These are phyloP conservation scores for Metschnikowia santaceciliae DNA, from an alignment of 805 yeast genomes.

Conservation along the genomic window DNA sequence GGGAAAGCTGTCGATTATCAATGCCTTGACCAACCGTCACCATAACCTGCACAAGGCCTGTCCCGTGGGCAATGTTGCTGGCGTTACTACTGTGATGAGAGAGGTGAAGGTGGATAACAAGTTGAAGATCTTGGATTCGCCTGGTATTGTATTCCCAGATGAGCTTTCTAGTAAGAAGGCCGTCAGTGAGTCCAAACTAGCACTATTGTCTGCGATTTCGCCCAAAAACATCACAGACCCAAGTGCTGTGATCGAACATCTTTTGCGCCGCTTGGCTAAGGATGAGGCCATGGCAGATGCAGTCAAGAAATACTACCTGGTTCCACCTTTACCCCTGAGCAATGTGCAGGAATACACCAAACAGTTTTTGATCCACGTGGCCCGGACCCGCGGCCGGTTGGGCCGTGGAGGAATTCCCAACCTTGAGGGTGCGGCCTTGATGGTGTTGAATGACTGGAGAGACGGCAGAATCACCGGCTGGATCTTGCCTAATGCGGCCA, in stretches of 20 bases:
- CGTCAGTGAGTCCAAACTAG: constrained; percentile 70
- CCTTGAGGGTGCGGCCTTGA: constrained; percentile 74
- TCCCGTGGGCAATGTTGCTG: constrained; percentile 97
- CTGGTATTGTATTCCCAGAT: constrained; percentile 96
- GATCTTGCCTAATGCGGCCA: constrained; percentile 59
- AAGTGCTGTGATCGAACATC: constrained; percentile 68
- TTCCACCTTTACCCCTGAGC: constrained; percentile 74
- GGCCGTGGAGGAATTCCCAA: constrained; percentile 94
- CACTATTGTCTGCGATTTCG: constrained; percentile 84
- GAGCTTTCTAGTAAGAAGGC: constrained; percentile 37
- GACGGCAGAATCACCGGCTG: constrained; percentile 93
- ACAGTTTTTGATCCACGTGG: constrained; percentile 86
- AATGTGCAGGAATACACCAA: constrained; percentile 76
- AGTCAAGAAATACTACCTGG: constrained; percentile 65
- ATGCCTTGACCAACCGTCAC: constrained; percentile 80
- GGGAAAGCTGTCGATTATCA: constrained; percentile 92
- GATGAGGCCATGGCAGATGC: constrained; percentile 73
- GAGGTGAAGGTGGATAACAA: constrained; percentile 91
- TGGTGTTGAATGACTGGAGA: constrained; percentile 91
- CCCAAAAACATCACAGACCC: constrained; percentile 85
- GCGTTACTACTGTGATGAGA: constrained; percentile 88
- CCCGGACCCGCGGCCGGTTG: constrained; percentile 87
- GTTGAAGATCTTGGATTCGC: constrained; percentile 86
- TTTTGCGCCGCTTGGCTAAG: constrained; percentile 72
- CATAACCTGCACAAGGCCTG: constrained; percentile 66